Base-by-base conservation (phyloP, 106 monocot species). In the Dactylorhiza incarnata region DNA sequence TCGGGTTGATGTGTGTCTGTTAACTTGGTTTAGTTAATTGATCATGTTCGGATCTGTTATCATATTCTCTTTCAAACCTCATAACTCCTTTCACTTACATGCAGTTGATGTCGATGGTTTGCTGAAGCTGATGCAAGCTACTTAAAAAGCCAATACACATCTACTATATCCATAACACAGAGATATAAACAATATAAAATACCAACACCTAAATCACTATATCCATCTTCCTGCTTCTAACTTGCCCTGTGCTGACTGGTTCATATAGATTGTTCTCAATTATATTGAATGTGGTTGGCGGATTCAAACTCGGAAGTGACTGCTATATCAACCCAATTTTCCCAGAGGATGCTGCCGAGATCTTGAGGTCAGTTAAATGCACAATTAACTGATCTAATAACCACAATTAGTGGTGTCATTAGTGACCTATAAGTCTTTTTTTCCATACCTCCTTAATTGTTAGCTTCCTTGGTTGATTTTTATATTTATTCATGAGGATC, bases 311-410 rank as follows among this genome's bases (percentile, higher is more conserved):
- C 45, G 97, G 91, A 49, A 99, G 84, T 47, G 97, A 89, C 0
- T 99, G 97, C 51, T 99, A 83, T 43, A 94, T 99, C 50, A 99
- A 99, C 85, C 85, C 97, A 10, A 83, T 99, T 20, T 94, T 99
- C 52, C 94, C 97, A 24, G 97, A 99, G 74, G 97, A 94, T 81
- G 89, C 89, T 22, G 91, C 94, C 7, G 87, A 89, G 82, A 63
- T 94, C 75, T 56, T 99, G n/a, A n/a, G n/a, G n/a, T n/a, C n/a
- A n/a, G n/a, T n/a, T n/a, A n/a, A n/a, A n/a, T n/a, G n/a, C n/a
- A 45, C 45, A 45, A 68, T 45, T 68, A 45, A 45, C 22, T 68
- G 25, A 63, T 9, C 1, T 3, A 63, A 63, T 17, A 25, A n/a
- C 14, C 25, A 4, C 19, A 20, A 22, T 59, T 8, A 20, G 12